phyloP scores from a whole-genome alignment of 352 stramenopile species.

The Phytophthora tubulina region DNA sequence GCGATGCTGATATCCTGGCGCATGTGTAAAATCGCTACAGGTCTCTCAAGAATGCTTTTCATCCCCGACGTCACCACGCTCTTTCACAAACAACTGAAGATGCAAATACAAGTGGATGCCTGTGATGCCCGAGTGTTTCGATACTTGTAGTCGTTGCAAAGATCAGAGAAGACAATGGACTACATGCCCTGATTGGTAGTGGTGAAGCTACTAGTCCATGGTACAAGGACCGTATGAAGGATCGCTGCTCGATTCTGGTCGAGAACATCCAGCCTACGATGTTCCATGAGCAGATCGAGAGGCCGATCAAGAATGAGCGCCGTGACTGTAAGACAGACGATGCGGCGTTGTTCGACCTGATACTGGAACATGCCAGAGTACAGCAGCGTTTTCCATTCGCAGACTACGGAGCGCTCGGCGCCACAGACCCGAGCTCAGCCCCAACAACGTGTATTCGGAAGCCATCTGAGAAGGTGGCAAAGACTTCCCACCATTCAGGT shows the following conservation, averaged over 20 bases:
- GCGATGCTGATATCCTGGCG: conserved; percentile 9
- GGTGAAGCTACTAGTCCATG: neutral
- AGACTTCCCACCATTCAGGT: neutral
- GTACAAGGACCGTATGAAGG: conserved; percentile 14
- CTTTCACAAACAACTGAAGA: conserved; percentile 14
- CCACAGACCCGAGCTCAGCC: neutral
- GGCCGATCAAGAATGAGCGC: conserved; percentile 2
- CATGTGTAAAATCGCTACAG: conserved; percentile 10
- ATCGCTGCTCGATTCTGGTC: neutral
- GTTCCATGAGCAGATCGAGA: no score
- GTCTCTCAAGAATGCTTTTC: conserved; percentile 16
- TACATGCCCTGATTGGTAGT: conserved; percentile 15
- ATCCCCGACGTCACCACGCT: conserved; percentile 21
- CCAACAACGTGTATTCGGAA: neutral
- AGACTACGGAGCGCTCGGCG: neutral
- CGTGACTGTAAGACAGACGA: conserved; percentile 17
- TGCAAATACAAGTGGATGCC: conserved; percentile 24
- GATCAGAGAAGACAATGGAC: conserved; percentile 7
- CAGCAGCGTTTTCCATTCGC: neutral
- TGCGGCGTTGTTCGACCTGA: conserved; percentile 4
- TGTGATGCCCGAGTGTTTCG: conserved; percentile 23
- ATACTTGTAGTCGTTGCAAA: conserved; percentile 21
- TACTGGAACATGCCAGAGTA: neutral
- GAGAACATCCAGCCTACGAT: conserved; percentile 8
- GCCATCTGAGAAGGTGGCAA: neutral